These are phyloP conservation scores for Panicum hallii DNA, from an alignment of 202 grass and related monocot species.

Conservation along the genomic window DNA sequence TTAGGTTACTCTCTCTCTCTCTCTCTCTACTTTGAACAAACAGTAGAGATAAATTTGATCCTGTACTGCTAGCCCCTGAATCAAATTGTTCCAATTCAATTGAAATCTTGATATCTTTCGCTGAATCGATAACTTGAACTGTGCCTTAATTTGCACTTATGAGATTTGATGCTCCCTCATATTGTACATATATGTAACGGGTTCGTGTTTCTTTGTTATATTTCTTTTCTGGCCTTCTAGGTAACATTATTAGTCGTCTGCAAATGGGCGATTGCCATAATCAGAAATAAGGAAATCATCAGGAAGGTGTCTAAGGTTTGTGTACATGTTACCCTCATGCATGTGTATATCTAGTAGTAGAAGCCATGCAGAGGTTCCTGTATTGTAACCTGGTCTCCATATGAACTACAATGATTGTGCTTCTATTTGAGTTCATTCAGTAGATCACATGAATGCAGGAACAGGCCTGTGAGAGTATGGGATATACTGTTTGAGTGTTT, in stretches of 20 bases:
- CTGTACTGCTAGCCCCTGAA: neutral
- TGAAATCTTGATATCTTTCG: neutral
- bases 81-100: neutral
- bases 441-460: constrained; percentile 15
- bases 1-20: too few species aligned
- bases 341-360: neutral
- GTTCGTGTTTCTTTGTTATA: constrained; percentile 17
- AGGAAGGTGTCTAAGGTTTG: neutral
- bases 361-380: neutral
- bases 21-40: neutral
- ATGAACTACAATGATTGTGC: neutral
- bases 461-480: neutral
- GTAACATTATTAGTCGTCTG: neutral
- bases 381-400: neutral
- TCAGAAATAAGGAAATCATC: neutral
- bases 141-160: neutral
- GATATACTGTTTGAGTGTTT: neutral
- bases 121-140: neutral
- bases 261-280: neutral
- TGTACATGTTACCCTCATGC: neutral
- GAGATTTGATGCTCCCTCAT: constrained; percentile 10
- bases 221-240: neutral
- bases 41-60: neutral
- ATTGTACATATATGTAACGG: neutral
- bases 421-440: neutral